Evolutionary conservation across 495 filamentous ascomycete species (phyloP).

Genomic region (Xylona heveae): DNA sequence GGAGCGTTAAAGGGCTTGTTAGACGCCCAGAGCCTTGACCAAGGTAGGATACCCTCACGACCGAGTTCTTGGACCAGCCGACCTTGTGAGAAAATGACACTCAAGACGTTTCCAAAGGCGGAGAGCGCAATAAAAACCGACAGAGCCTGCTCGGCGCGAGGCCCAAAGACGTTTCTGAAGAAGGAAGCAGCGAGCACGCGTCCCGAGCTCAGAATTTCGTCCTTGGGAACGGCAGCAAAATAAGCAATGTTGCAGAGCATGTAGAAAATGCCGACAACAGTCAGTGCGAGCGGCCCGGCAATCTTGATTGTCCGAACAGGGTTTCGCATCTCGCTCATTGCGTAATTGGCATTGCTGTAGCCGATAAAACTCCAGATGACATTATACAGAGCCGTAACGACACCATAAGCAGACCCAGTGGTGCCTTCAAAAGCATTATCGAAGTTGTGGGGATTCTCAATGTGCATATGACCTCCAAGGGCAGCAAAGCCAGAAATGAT

Average conservation of each 20-base stretch:
- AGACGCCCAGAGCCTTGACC: neutral
- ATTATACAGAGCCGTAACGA: conserved; percentile 12
- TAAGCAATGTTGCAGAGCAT: conserved; percentile 2
- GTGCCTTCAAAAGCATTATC: no score
- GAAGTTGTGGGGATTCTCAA: no score
- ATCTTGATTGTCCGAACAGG: neutral
- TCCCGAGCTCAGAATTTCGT: conserved; percentile 7
- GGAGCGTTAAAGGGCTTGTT: neutral
- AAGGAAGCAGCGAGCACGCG: conserved; percentile 8
- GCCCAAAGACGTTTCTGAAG: neutral
- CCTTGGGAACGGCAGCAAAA: conserved; percentile 6
- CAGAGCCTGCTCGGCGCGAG: neutral
- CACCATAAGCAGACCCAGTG: no score
- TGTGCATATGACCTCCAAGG: no score
- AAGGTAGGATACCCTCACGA: conserved; percentile 1
- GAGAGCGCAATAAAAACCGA: neutral
- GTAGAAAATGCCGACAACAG: neutral
- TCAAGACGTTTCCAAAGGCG: neutral
- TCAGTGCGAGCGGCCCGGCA: neutral
- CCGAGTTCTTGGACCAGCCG: neutral
- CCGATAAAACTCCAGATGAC: conserved; percentile 15
- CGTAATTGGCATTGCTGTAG: conserved; percentile 7
- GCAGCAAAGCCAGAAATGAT: conserved; percentile 24
- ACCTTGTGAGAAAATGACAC: neutral
- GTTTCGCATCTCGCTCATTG: neutral